phyloP scores from a whole-genome alignment of 441 rosid genomes.

The Aquilaria agallochum region DNA sequence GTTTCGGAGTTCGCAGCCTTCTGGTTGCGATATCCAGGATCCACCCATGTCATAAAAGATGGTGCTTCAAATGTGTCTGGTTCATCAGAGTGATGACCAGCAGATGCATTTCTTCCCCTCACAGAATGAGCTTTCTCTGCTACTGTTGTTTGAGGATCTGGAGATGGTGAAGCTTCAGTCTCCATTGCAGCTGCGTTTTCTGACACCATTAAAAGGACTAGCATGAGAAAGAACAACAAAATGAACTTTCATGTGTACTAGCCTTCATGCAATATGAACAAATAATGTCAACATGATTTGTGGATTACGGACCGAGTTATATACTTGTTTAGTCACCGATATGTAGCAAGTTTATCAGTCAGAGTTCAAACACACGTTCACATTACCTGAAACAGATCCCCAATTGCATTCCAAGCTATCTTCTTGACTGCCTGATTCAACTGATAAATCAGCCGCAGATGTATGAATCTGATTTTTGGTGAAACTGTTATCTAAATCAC shows the following conservation, averaged over 20 bases:
- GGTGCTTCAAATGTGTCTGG: conserved; percentile 52
- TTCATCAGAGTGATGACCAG: conserved; percentile 24
- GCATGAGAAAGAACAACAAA: conserved; percentile 15
- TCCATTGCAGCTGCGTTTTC: conserved; percentile 32
- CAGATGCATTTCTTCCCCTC: conserved; percentile 18
- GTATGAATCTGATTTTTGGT: conserved; percentile 23
- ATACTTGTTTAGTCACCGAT: no score
- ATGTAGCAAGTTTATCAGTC: no score
- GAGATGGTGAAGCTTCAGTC: conserved; percentile 30
- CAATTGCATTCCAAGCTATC: conserved; percentile 66
- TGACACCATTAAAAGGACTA: conserved; percentile 61
- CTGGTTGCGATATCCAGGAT: conserved; percentile 21
- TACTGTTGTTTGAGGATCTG: conserved; percentile 26
- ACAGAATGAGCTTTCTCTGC: conserved; percentile 21
- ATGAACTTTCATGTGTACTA: background rate
- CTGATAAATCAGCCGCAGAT: conserved; percentile 30
- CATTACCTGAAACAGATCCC: conserved; percentile 66
- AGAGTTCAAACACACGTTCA: no score
- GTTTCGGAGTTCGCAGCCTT: conserved; percentile 25
- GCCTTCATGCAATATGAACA: no score
- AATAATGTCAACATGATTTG: no score
- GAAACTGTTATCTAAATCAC: conserved; percentile 21
- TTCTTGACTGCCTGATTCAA: conserved; percentile 51
- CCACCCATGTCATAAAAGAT: conserved; percentile 62
- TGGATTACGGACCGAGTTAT: no score